Base-by-base conservation (phyloP, 768 basidiomycete species). In the Wakefieldia striispora region DNA sequence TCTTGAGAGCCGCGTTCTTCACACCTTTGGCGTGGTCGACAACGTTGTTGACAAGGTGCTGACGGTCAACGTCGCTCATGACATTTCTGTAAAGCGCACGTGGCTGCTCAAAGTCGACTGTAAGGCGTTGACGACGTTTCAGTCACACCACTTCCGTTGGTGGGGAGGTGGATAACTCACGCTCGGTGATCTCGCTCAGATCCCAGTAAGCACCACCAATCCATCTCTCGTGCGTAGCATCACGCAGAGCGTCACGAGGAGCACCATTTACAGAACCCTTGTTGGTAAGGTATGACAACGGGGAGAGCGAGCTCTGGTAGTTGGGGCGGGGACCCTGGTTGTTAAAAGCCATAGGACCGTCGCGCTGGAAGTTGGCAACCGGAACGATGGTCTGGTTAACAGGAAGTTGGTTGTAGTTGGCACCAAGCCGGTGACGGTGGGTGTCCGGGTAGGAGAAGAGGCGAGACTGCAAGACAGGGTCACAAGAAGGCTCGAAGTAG, bases 361-460 rank as follows among this genome's bases (percentile, higher is more conserved):
- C 93, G 38, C 94, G 88, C 72, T 95, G 92, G 88, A 95, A 95
- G 81, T 95, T 94, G 53, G 82, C 78, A 47, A 90, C 74, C 5
- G 85, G 87, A 44, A 71, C 74, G 42, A 87, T 64, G 1, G 92
- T 87, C 6, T 82, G 77, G 67, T 97, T 97, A 65, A 94, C 86
- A 1, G 94, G 93, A 10, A 97, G 74, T 62, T 95, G 88, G 61
- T 85, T 78, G 72, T 91, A 88, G 74, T 91, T 91, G 46, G 64
- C 58, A 33, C 89, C 89, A 27, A 91, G 84, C 64, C 89, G 86
- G 72, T 91, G 84, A 50, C 88, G 86, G 65, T 91, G 88, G 33
- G 89, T 90, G 64, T 91, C 89, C 4, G 87, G 86, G 76, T 98
- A 98, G 4, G 91, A 91, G 83, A 97, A 97, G 41, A 97, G 80